These are phyloP conservation scores for Tremella yokohamensis DNA, from an alignment of 768 basidiomycete genomes.

Conservation along the genomic window DNA sequence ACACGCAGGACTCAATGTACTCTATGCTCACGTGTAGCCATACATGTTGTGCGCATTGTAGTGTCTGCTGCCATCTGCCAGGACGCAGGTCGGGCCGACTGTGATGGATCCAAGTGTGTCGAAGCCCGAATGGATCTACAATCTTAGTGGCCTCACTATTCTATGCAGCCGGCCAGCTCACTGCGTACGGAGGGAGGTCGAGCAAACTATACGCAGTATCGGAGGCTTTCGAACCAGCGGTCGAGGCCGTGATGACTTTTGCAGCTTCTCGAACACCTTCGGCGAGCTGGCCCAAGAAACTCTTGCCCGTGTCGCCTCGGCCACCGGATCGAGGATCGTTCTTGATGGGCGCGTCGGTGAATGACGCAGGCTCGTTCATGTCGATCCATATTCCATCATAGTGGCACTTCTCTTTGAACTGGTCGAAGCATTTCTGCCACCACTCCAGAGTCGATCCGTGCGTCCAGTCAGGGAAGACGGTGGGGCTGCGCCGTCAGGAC, in stretches of 20 bases:
- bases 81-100: background rate
- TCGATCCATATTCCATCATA: constrained; percentile 4
- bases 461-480: constrained; percentile 6
- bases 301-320: background rate
- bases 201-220: background rate
- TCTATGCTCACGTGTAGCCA: background rate
- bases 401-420: background rate
- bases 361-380: constrained; percentile 5
- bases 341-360: constrained; percentile 3
- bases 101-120: background rate
- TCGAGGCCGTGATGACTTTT: background rate
- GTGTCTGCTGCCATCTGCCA: background rate
- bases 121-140: background rate
- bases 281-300: background rate
- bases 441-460: background rate
- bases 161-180: constrained; percentile 55
- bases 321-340: background rate
- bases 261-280: background rate
- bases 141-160: constrained; percentile 61
- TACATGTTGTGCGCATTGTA: constrained; percentile 3
- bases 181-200: constrained; percentile 4
- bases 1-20: too few species aligned
- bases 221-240: background rate
- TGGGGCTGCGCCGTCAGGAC: constrained; percentile 7
- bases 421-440: background rate